Conservation (phyloP, 345 rosid genomes). For the Dipteronia sinensis region DNA sequence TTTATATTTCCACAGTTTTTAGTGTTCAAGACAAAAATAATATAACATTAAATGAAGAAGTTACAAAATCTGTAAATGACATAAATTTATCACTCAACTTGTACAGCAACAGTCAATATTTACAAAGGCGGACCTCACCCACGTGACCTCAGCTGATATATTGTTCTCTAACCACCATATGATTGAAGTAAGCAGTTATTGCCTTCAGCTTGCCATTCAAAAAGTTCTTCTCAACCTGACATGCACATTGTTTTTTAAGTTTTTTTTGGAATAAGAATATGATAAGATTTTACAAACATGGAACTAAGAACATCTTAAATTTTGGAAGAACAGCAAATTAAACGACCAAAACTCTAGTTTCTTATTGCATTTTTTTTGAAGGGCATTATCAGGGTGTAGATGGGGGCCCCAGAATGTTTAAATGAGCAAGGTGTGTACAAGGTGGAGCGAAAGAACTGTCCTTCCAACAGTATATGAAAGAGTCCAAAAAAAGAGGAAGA, state of each 20-base stretch:
- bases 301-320: not conserved
- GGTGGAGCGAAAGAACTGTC: not conserved
- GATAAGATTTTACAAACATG: not conserved
- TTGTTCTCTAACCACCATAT: constrained; percentile 16
- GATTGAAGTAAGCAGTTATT: constrained; percentile 73
- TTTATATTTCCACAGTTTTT: not conserved
- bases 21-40: not conserved
- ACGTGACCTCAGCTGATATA: not conserved
- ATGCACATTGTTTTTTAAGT: constrained; percentile 10
- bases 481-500: not conserved
- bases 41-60: not conserved
- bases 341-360: not conserved
- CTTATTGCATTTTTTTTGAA: not conserved
- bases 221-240: constrained; percentile 83
- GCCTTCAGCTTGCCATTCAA: constrained; percentile 89
- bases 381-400: not conserved
- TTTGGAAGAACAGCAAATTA: not conserved
- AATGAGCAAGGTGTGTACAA: not conserved
- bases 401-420: not conserved
- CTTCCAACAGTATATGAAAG: not conserved
- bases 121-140: constrained; percentile 4
- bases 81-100: not conserved
- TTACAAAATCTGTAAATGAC: not conserved
- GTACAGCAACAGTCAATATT: not conserved
- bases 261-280: not conserved